Evolutionary conservation across 2,329 filamentous ascomycete genomes (phyloP).

Genomic region (Alternaria tenuissima): DNA sequence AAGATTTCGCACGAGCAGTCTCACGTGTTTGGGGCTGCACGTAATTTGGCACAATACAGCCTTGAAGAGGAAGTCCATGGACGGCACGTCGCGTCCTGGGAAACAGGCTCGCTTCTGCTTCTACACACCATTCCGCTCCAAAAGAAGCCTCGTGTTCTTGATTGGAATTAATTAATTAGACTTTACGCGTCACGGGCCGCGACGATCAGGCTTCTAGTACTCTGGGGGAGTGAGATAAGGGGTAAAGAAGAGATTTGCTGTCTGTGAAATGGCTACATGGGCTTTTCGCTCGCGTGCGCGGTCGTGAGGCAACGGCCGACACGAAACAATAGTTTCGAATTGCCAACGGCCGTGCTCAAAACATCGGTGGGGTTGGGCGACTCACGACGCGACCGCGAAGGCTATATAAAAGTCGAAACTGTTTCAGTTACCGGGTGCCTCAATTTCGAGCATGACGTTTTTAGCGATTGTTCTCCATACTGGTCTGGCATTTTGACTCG

Average conservation of each 20-base stretch:
- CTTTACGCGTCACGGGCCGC: conserved; percentile 27
- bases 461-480: conserved; percentile 2
- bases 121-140: conserved; percentile 12
- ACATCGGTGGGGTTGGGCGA: conserved; percentile 17
- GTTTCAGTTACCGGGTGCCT: conserved; percentile 27
- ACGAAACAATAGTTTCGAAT: conserved; percentile 37
- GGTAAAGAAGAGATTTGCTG: conserved; percentile 11
- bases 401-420: conserved; percentile 9
- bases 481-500: not conserved
- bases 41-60: not conserved
- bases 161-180: conserved; percentile 31
- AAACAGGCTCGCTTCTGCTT: conserved; percentile 15
- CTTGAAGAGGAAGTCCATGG: not conserved
- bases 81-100: not conserved
- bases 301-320: conserved; percentile 7
- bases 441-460: conserved; percentile 3
- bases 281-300: conserved; percentile 1
- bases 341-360: conserved; percentile 11
- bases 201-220: conserved; percentile 15
- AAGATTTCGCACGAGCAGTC: not conserved
- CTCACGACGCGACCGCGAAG: conserved; percentile 14
- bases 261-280: not conserved
- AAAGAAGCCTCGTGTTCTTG: conserved; percentile 27
- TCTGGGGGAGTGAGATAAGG: conserved; percentile 8
- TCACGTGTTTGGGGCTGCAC: not conserved